Conservation (phyloP, 495 filamentous ascomycete genomes). For the Trichoderma erinaceum region DNA sequence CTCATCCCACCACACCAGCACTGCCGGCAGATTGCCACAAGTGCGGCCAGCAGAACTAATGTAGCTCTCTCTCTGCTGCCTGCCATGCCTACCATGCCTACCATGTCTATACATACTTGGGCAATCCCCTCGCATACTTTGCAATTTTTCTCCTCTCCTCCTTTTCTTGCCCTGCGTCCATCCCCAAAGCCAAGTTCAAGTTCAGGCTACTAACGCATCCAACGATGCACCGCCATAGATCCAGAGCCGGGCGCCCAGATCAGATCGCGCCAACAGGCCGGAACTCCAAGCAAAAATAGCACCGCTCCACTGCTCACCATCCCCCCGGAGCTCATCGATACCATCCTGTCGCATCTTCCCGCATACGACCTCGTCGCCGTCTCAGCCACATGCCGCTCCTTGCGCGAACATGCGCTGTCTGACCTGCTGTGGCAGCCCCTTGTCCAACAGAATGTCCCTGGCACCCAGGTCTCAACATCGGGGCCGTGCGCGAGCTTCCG, state of each 20-base stretch:
- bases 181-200: too few species aligned
- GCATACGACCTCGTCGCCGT: constrained; percentile 50
- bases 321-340: constrained; percentile 57
- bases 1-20: background rate
- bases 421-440: constrained; percentile 59
- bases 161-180: too few species aligned
- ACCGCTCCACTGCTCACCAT: constrained; percentile 36
- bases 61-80: background rate
- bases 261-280: background rate
- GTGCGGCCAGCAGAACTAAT: too few species aligned
- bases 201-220: background rate
- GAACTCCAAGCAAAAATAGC: background rate
- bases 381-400: constrained; percentile 47
- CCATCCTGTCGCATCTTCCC: constrained; percentile 55
- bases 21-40: too few species aligned
- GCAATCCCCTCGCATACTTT: too few species aligned
- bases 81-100: too few species aligned
- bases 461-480: constrained; percentile 44
- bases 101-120: too few species aligned
- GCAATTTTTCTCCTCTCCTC: too few species aligned
- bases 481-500: constrained; percentile 56
- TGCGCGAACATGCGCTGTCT: constrained; percentile 45
- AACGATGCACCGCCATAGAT: background rate
- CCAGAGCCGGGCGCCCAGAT: background rate
- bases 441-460: constrained; percentile 57